Evolutionary conservation across 1,284 basidiomycete species (phyloP), one percentile per base, ranked within the genome.

Genomic region (Xerocomus amazonicus): DNA sequence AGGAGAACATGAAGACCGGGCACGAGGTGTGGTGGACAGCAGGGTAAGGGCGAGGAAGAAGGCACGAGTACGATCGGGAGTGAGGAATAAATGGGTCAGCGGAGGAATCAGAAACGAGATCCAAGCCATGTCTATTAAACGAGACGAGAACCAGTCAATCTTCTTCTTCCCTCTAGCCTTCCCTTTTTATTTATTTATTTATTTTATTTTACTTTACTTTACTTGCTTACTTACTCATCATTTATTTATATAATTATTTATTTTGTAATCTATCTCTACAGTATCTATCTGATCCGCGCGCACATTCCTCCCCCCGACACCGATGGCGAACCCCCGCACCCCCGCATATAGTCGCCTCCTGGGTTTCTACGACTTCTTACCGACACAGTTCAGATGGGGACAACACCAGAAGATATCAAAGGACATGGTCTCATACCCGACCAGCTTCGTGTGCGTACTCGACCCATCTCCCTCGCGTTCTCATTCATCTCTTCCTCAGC

Each of bases 371-470:
- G 89, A 94, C 72, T 76, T 94, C 29, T 31, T 31, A 8, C 29
- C 19, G 19, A 23, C 19, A 23, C 19, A 23, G 19, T 23, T 23
- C 19, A 23, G 19, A 23, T 23, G 19, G 19, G 19, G 19, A 23
- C 19, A 23, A 4, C 19, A 23, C 19, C 19, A 23, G 19, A 23
- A 23, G 19, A 82, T 92, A 56, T 89, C 84, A 70, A 93, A 92
- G 69, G 83, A 89, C 60, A 88, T 90, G 83, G 87, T 95, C 6
- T 90, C 90, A 12, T 80, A 75, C 56, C 92, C 92, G 2, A 89
- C 77, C 19, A 85, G 83, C 59, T 94, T 94, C 66, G 76, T 90
- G 92, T 94, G 73, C 70, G 90, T 80, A 9, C 29, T 29, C 17
- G 1, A 1, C 19, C 16, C n/a, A 14, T 12, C 14, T 45, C 50